Conservation (phyloP, 495 filamentous ascomycete species). For the Podospora sp. region DNA sequence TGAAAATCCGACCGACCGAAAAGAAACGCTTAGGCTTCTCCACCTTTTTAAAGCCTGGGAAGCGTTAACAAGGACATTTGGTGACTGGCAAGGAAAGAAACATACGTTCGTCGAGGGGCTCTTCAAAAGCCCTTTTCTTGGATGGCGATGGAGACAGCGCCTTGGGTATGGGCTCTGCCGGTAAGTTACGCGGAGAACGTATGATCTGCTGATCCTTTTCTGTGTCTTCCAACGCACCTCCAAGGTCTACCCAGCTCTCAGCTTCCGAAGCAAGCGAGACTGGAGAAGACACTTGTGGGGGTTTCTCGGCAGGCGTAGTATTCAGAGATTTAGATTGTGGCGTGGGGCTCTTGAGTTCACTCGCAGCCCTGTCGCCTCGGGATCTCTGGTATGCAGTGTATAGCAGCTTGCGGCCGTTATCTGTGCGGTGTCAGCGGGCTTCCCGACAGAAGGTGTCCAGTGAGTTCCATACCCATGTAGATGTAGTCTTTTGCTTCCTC, state of each 20-base stretch:
- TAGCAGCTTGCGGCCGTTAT: conserved; percentile 4
- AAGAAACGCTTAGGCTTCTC: conserved; percentile 48
- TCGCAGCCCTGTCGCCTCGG: neutral
- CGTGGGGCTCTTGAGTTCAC: neutral
- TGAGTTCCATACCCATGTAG: neutral
- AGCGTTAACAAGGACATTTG: neutral
- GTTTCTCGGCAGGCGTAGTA: neutral
- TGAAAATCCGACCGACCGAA: conserved; percentile 40
- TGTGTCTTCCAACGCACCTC: neutral
- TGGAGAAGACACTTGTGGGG: neutral
- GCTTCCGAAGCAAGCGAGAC: neutral
- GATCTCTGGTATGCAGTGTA: conserved; percentile 22
- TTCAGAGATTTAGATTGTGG: neutral
- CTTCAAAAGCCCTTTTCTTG: conserved; percentile 7
- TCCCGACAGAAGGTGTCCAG: neutral
- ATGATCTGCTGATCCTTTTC: neutral
- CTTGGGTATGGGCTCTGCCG: neutral
- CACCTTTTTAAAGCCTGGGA: conserved; percentile 28
- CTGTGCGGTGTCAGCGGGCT: neutral
- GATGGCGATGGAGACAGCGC: neutral
- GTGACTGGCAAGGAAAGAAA: neutral
- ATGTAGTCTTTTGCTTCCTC: conserved; percentile 9
- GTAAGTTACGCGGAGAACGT: neutral
- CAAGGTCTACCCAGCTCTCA: neutral
- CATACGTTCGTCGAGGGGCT: conserved; percentile 21